phyloP scores from a whole-genome alignment of 1,284 basidiomycete genomes.

The Ustilago tritici region DNA sequence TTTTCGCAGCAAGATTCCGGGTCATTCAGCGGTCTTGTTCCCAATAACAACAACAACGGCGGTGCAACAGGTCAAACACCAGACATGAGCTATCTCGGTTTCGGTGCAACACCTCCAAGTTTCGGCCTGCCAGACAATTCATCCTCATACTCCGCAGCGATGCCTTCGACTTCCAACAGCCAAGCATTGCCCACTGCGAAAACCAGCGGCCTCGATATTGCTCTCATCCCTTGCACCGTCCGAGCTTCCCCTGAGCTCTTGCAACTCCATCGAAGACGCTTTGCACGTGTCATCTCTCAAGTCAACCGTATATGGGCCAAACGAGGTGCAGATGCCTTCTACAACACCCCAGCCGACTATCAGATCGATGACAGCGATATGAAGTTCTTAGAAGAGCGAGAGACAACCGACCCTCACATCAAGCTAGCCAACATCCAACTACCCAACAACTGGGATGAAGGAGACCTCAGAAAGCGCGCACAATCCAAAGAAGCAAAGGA shows the following conservation, averaged over 20 bases:
- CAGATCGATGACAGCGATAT: conserved; percentile 32
- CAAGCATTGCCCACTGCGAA: not conserved
- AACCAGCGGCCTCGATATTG: conserved; percentile 11
- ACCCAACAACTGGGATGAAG: conserved; percentile 48
- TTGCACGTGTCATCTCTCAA: conserved; percentile 23
- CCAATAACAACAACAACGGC: not conserved
- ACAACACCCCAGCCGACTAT: conserved; percentile 22
- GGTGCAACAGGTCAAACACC: not conserved
- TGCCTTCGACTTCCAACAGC: not conserved
- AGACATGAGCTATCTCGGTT: not conserved
- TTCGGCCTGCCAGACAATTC: not conserved
- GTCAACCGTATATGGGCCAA: conserved; percentile 46
- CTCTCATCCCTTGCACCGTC: conserved; percentile 1
- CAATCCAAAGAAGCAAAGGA: conserved; percentile 4
- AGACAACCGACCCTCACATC: conserved; percentile 27
- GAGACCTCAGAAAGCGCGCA: conserved; percentile 15
- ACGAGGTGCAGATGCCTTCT: conserved; percentile 28
- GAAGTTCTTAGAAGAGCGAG: conserved; percentile 27
- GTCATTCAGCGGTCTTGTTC: conserved; percentile 9
- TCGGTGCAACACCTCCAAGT: not conserved
- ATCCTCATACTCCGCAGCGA: not conserved
- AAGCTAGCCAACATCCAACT: conserved; percentile 27
- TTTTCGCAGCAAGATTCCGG: conserved; percentile 15
- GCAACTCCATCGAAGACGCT: conserved; percentile 12
- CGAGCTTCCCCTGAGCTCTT: conserved; percentile 9